Evolutionary conservation across 345 rosid genomes (phyloP).

Genomic region (Turnera subulata): DNA sequence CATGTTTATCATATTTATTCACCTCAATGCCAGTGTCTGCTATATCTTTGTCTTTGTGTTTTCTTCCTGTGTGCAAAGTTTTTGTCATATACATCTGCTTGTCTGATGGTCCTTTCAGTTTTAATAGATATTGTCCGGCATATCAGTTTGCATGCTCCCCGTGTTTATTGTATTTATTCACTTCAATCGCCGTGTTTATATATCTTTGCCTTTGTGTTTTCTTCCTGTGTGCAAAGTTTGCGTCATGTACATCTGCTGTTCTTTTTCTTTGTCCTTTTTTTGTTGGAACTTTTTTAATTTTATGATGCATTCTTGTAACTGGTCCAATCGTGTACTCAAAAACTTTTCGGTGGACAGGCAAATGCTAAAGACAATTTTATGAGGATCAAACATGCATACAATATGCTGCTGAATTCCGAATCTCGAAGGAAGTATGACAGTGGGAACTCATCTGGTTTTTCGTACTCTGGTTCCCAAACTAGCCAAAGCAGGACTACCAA

Average conservation of each 20-base stretch:
- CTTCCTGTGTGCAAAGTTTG: too few species aligned
- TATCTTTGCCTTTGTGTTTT: not conserved
- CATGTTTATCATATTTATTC: too few species aligned
- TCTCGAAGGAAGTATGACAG: slow-evolving; percentile 50
- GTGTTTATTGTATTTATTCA: not conserved
- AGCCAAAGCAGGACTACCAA: slow-evolving; percentile 26
- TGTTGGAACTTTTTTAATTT: too few species aligned
- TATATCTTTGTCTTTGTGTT: too few species aligned
- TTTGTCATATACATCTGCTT: too few species aligned
- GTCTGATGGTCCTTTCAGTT: too few species aligned
- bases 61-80: too few species aligned
- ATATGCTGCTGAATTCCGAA: slow-evolving; percentile 64
- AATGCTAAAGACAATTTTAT: slow-evolving; percentile 73
- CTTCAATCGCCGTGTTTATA: not conserved
- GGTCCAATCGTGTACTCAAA: not conserved
- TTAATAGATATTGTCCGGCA: too few species aligned
- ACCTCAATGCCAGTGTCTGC: too few species aligned
- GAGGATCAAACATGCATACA: slow-evolving; percentile 62
- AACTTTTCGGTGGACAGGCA: slow-evolving; percentile 39
- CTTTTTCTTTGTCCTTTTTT: not conserved
- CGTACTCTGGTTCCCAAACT: slow-evolving; percentile 45
- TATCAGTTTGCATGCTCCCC: too few species aligned
- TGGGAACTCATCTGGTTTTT: slow-evolving; percentile 57
- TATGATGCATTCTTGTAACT: not conserved
- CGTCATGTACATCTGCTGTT: not conserved